Evolutionary conservation across 2,329 filamentous ascomycete species (phyloP).

Genomic region (Xylaria polymorpha): DNA sequence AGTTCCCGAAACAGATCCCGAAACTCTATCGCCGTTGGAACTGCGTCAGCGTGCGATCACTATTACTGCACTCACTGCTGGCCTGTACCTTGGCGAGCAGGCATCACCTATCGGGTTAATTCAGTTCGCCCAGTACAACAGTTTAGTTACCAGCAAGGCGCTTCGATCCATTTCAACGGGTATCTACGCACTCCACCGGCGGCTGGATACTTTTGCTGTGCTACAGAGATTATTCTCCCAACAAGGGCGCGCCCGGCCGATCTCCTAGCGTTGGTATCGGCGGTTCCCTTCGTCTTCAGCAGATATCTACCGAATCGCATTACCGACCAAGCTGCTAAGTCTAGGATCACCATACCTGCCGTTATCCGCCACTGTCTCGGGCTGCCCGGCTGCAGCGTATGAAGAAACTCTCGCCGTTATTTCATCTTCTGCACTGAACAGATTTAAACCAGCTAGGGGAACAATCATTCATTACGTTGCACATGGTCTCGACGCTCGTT

Average conservation of each 20-base stretch:
- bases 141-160: neutral
- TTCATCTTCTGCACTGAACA: conserved; percentile 13
- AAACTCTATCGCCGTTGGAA: conserved; percentile 26
- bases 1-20: conserved; percentile 27
- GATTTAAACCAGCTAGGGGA: conserved; percentile 13
- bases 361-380: conserved; percentile 26
- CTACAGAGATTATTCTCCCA: conserved; percentile 2
- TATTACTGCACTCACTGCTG: conserved; percentile 5
- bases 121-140: neutral
- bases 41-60: conserved; percentile 34
- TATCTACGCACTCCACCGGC: neutral
- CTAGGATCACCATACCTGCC: conserved; percentile 24
- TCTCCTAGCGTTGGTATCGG: conserved; percentile 13
- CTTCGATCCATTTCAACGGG: conserved; percentile 10
- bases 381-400: conserved; percentile 13
- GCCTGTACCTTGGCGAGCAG: conserved; percentile 7
- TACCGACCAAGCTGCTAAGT: conserved; percentile 9
- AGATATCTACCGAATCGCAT: conserved; percentile 13
- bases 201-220: conserved; percentile 19
- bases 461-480: neutral
- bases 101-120: neutral
- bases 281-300: conserved; percentile 7
- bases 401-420: conserved; percentile 26
- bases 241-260: conserved; percentile 11
- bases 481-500: conserved; percentile 33